Base-by-base conservation (phyloP, 768 basidiomycete species). In the Strobilomyces dryophilus region DNA sequence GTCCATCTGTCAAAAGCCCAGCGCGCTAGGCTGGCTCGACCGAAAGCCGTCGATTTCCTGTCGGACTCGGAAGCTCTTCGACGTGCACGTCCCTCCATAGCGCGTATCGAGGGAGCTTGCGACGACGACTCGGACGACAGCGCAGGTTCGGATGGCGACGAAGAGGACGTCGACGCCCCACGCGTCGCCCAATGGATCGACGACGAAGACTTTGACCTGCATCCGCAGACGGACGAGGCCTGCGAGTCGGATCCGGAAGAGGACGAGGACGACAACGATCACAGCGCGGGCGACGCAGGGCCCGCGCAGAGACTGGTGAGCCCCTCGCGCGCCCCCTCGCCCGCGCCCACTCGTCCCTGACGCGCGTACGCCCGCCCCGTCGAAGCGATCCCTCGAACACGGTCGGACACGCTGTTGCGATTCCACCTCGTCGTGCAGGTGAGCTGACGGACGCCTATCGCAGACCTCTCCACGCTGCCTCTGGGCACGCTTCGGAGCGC, bases 401-500 rank as follows among this genome's bases (percentile, higher is more conserved):
- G 66, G 68, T 70, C 40, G 21, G 35, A 53, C 10, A 14, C 15
- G 18, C n/a, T 21, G 5, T 31, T 21, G 18, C 36, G 34, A 43
- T 27, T 35, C 39, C 4, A n/a, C n/a, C n/a, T n/a, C 14, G 24
- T 15, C 11, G 24, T 49, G 32, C 26, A 29, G 14, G 24, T n/a
- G 20, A 41, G 53, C 56, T 63, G 21, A 64, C 32, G 17, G n/a
- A 6, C 8, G 45, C 45, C n/a, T 12, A 3, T 21, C 45, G 8
- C 48, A 87, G 86, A 82, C 62, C 69, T 87, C 40, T 79, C 80
- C 20, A 66, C 74, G 32, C 58, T 91, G 26, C 83, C 89, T 1
- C 75, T 90, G 14, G 84, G 84, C 5, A 73, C 82, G 6, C 72
- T 89, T 20, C 77, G 83, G 20, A 82, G 74, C 58, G 87, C 87